A percentile compares a stretch with the other conserved stretches of the same genome.
Conservation (phyloP, 2,329 filamentous ascomycete genomes). For the Davidsoniella virescens region DNA sequence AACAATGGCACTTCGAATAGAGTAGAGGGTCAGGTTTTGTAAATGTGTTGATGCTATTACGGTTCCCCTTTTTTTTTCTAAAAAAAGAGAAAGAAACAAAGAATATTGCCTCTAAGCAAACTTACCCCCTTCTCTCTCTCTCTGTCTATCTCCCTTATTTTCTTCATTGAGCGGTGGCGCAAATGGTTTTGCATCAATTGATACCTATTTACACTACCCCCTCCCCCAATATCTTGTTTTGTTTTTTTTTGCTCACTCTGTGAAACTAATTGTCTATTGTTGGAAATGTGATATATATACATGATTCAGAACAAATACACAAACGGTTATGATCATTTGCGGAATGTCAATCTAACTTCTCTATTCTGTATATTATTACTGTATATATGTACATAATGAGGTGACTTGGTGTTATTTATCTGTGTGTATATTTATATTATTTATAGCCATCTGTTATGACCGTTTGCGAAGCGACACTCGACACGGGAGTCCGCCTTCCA, state of each 20-base stretch:
- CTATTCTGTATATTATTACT: neutral
- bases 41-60: neutral
- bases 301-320: too few relatives aligned
- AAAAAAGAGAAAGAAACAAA: neutral
- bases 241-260: too few relatives aligned
- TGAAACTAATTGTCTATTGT: too few relatives aligned
- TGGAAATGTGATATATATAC: too few relatives aligned
- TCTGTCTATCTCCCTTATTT: neutral
- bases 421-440: neutral
- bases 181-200: too few relatives aligned
- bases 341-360: too few relatives aligned
- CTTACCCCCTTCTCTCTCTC: too few relatives aligned
- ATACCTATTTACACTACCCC: too few relatives aligned
- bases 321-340: too few relatives aligned
- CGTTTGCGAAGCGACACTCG: slow-evolving; percentile 17
- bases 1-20: slow-evolving; percentile 11
- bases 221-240: too few relatives aligned
- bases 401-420: neutral
- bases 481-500: slow-evolving; percentile 42
- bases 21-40: slow-evolving; percentile 3
- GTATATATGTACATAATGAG: neutral
- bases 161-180: neutral
- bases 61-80: neutral
- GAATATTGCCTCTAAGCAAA: too few relatives aligned
- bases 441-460: neutral